Conservation (phyloP, 2,329 filamentous ascomycete genomes). For the Tolypocladium ophioglossoides region DNA sequence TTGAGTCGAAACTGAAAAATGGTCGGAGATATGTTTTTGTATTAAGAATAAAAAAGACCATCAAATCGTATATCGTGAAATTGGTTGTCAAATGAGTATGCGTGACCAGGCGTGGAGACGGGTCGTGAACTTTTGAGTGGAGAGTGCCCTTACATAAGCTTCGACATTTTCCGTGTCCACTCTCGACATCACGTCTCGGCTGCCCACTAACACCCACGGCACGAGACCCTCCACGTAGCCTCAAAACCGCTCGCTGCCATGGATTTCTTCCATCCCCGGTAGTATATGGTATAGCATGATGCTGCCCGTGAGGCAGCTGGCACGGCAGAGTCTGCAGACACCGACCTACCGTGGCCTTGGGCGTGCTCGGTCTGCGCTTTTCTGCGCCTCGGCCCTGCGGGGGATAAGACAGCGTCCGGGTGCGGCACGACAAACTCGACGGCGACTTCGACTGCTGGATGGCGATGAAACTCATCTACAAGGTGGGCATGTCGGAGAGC, state of each 20-base stretch:
- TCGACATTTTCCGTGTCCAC: neutral
- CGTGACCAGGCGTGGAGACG: neutral
- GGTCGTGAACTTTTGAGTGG: neutral
- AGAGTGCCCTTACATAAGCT: constrained; percentile 1
- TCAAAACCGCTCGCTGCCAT: neutral
- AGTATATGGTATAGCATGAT: neutral
- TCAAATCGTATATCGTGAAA: neutral
- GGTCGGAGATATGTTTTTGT: too few relatives aligned
- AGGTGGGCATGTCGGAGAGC: neutral
- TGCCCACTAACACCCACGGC: neutral
- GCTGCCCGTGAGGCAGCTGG: constrained; percentile 1
- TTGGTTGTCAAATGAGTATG: neutral
- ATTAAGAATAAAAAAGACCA: neutral
- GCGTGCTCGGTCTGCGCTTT: neutral
- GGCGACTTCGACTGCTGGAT: neutral
- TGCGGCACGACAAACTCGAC: neutral
- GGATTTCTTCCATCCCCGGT: neutral
- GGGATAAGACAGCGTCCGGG: constrained; percentile 1
- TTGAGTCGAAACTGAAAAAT: too few relatives aligned
- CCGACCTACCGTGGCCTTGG: neutral
- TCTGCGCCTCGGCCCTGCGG: constrained; percentile 4
- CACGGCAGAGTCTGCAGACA: neutral
- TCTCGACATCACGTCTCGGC: neutral
- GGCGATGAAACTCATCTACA: neutral
- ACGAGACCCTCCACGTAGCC: neutral